Conservation (phyloP, 1,139 yeast species). For the Suhomyces taliae region DNA sequence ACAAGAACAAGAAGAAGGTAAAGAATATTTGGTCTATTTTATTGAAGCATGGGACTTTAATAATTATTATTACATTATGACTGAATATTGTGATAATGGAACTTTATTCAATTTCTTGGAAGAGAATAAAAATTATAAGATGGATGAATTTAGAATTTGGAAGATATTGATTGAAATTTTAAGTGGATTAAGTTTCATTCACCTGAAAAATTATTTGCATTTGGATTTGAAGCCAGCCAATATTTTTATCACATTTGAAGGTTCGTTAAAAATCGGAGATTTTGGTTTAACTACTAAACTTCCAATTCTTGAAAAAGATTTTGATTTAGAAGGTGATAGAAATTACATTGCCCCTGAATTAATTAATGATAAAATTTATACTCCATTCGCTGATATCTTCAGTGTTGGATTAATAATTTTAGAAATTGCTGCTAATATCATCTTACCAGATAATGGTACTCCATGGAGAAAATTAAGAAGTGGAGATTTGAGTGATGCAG, state of each 20-base stretch:
- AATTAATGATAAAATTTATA: constrained; percentile 76
- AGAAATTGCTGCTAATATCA: constrained; percentile 94
- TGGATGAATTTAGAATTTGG: constrained; percentile 99
- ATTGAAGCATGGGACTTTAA: constrained; percentile 85
- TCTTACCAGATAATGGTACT: constrained; percentile 92
- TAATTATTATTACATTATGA: constrained; percentile 83
- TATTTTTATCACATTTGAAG: constrained; percentile 91
- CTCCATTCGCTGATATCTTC: constrained; percentile 92
- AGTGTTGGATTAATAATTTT: constrained; percentile 89
- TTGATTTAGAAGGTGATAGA: constrained; percentile 95
- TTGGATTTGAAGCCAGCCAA: constrained; percentile 94
- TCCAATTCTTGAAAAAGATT: constrained; percentile 54
- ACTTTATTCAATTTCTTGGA: constrained; percentile 77
- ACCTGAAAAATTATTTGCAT: constrained; percentile 73
- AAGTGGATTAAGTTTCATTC: constrained; percentile 79
- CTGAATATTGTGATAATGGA: constrained; percentile 95
- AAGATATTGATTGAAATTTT: constrained; percentile 83
- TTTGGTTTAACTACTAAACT: constrained; percentile 61
- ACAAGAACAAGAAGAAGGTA: constrained; percentile 68
- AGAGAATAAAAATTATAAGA: constrained; percentile 68
- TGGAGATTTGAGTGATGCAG: constrained; percentile 96
- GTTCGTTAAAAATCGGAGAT: constrained; percentile 82
- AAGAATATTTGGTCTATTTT: constrained; percentile 75
- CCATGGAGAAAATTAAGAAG: constrained; percentile 96
- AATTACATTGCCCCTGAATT: constrained; percentile 98